Conservation (phyloP, 139 green algal genomes). For the Chlamydomonas eustigma region DNA sequence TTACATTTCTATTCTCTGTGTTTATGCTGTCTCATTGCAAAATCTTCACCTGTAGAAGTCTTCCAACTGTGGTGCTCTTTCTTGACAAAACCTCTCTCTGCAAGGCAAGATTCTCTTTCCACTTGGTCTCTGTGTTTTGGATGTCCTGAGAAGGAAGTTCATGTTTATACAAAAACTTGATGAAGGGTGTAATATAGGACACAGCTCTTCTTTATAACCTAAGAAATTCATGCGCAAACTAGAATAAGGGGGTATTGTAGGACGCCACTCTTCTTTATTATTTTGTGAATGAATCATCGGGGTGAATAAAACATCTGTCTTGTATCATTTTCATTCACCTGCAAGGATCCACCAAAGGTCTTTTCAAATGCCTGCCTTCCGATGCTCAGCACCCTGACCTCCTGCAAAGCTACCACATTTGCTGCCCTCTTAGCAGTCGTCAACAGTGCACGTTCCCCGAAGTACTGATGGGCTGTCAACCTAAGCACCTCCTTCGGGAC, state of each 20-base stretch:
- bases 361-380: conserved; percentile 16
- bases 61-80: conserved; percentile 22
- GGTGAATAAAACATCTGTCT: too few species aligned
- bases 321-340: too few species aligned
- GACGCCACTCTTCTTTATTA: too few species aligned
- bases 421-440: conserved; percentile 35
- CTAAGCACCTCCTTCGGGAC: conserved; percentile 48
- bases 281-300: too few species aligned
- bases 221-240: too few species aligned
- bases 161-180: too few species aligned
- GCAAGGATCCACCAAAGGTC: background rate
- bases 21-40: too few species aligned
- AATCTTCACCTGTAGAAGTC: background rate
- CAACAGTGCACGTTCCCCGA: conserved; percentile 62
- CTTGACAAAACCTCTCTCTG: conserved; percentile 34
- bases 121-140: background rate
- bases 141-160: too few species aligned
- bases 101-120: background rate
- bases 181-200: too few species aligned
- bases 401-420: conserved; percentile 42
- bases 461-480: conserved; percentile 60
- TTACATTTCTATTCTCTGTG: too few species aligned
- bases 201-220: too few species aligned
- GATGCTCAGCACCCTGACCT: conserved; percentile 40
- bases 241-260: too few species aligned